These are phyloP conservation scores for Microbotryum lychnidis-dioicae DNA, from an alignment of 1,284 basidiomycete species.

Conservation along the genomic window DNA sequence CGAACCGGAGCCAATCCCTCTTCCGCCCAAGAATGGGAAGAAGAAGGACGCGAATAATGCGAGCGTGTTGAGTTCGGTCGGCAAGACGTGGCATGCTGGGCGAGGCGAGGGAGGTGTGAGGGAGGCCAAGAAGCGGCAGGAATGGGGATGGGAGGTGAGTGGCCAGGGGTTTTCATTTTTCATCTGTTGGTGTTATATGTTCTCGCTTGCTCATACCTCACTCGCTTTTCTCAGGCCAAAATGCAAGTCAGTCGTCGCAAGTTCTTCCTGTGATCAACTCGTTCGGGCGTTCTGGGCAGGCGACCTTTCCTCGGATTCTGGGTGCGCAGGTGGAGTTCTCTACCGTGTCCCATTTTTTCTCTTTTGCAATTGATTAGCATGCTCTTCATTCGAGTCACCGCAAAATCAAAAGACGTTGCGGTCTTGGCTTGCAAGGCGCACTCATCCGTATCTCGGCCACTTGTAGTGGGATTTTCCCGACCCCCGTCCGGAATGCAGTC, in stretches of 20 bases:
- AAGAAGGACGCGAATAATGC: constrained; percentile 17
- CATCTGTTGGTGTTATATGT: too few relatives aligned
- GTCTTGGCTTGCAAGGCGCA: too few relatives aligned
- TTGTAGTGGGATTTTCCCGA: too few relatives aligned
- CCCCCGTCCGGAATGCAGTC: too few relatives aligned
- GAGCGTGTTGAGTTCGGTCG: constrained; percentile 24
- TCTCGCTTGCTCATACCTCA: not conserved
- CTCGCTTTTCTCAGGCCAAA: constrained; percentile 13
- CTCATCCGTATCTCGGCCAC: too few relatives aligned
- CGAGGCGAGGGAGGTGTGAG: constrained; percentile 33
- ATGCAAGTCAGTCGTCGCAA: constrained; percentile 35
- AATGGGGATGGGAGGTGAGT: constrained; percentile 32
- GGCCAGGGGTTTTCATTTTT: not conserved
- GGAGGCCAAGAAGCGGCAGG: constrained; percentile 26
- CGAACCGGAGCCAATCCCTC: constrained; percentile 21
- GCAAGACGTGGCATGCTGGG: constrained; percentile 32
- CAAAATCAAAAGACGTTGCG: too few relatives aligned
- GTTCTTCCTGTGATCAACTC: constrained; percentile 28
- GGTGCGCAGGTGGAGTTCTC: too few relatives aligned
- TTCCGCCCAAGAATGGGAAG: constrained; percentile 23
- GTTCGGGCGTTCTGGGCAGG: not conserved
- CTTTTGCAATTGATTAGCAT: too few relatives aligned
- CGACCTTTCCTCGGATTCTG: too few relatives aligned
- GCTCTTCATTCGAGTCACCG: too few relatives aligned
- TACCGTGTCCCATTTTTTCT: too few relatives aligned